Evolutionary conservation across 2,329 filamentous ascomycete species (phyloP).

Genomic region (Beauveria medogensis): DNA sequence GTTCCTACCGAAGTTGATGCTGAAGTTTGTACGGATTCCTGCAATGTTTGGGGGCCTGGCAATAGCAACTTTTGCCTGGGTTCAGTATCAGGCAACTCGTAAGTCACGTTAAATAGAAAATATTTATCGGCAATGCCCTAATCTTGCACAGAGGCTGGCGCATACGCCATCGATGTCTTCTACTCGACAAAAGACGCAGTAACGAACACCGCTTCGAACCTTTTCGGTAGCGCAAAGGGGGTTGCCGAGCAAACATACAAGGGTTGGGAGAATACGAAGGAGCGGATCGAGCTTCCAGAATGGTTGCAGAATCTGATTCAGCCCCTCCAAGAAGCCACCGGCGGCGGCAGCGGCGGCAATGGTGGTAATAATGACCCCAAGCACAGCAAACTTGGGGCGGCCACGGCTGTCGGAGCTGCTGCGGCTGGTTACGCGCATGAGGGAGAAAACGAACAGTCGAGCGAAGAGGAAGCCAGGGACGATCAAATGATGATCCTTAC

Average conservation of each 20-base stretch:
- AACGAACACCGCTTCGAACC: constrained; percentile 54
- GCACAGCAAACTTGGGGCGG: constrained; percentile 51
- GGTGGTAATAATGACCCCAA: constrained; percentile 45
- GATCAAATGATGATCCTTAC: constrained; percentile 99
- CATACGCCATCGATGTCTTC: constrained; percentile 56
- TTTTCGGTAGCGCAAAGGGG: constrained; percentile 65
- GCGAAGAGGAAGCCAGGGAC: constrained; percentile 66
- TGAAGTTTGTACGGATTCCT: constrained; percentile 81
- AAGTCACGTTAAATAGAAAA: constrained; percentile 29
- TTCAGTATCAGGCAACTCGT: constrained; percentile 94
- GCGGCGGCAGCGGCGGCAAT: constrained; percentile 36
- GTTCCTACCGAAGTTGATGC: constrained; percentile 74
- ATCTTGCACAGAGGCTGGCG: constrained; percentile 36
- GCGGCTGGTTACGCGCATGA: constrained; percentile 75
- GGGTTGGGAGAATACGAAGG: constrained; percentile 79
- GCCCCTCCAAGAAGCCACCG: constrained; percentile 28
- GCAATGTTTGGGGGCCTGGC: constrained; percentile 87
- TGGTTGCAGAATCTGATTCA: constrained; percentile 73
- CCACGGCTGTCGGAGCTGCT: constrained; percentile 60
- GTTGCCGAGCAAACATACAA: constrained; percentile 71
- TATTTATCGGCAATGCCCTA: constrained; percentile 14
- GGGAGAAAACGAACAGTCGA: constrained; percentile 50
- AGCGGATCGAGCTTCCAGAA: constrained; percentile 58
- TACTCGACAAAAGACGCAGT: constrained; percentile 65
- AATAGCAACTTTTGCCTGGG: constrained; percentile 79